Evolutionary conservation across 352 stramenopile species (phyloP), one percentile per base, ranked within the genome.

Genomic region (Achlya hypogyna): DNA sequence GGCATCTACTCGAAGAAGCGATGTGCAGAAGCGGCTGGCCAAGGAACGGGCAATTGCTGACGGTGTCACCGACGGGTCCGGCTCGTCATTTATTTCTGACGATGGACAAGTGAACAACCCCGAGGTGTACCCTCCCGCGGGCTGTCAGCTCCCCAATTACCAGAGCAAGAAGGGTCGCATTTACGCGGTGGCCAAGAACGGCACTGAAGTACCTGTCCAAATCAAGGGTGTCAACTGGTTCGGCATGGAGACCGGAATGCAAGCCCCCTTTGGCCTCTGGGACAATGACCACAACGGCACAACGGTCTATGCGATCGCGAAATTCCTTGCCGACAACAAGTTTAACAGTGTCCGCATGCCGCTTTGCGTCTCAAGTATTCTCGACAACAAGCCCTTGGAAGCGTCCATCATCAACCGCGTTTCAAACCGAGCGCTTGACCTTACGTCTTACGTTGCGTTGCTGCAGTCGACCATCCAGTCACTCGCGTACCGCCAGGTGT

Each of bases 201-300:
- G 78, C 12, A 77, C 73, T 5, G 73, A 77, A 29, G 72, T 86
- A 10, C 62, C 76, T 0, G 66, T 87, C 10, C 27, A 72, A 4
- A 86, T 89, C 72, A 89, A 89, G 65, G 81, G 81, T 12, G 71
- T 85, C 64, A 89, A 89, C 65, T 89, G 81, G 81, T 88, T 74
- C 40, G 78, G 78, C 63, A 68, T 67, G 60, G 60, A 67, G 22
- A 67, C 60, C 10, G 63, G 63, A 6, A 54, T 69, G 63, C 58
- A 58, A 52, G 56, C 56, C 12, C 65, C 65, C 16, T 71, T 69
- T 69, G 65, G 65, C 5, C 59, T 71, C 18, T 71, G 65, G 65
- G 65, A 71, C 42, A 71, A 71, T 40, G 58, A 62, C 23, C 51
- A 69, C 6, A 71, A 71, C 25, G 65, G 65, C 51, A 71, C 65